Percentiles rank a stretch among this genome's conserved stretches.
Evolutionary conservation across 805 yeast species (phyloP).

Genomic region (Kuraishia cidri): DNA sequence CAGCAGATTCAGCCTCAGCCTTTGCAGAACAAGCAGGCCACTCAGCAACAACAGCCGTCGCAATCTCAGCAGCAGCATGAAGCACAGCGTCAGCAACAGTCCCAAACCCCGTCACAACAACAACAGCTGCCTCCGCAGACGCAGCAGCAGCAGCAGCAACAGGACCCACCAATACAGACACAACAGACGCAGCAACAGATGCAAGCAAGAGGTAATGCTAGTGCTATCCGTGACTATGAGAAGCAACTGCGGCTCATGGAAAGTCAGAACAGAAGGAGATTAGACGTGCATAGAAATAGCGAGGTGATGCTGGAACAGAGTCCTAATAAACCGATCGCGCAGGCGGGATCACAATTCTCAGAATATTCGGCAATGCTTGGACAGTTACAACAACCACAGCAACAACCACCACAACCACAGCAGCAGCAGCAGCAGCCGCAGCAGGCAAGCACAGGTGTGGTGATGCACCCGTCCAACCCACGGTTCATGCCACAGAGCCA

Average conservation of each 20-base stretch:
- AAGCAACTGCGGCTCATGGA: conserved; percentile 70
- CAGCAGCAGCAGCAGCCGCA: conserved; percentile 4
- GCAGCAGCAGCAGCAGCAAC: conserved; percentile 10
- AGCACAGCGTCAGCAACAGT: conserved; percentile 8
- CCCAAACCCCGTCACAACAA: conserved; percentile 9
- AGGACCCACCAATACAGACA: conserved; percentile 1
- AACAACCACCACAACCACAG: conserved; percentile 4
- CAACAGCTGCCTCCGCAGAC: conserved; percentile 7
- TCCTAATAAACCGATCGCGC: neutral
- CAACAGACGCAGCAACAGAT: conserved; percentile 8
- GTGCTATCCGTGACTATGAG: conserved; percentile 76
- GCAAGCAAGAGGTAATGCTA: conserved; percentile 15
- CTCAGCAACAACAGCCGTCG: conserved; percentile 12
- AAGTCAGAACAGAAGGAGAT: conserved; percentile 62
- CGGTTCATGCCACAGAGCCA: neutral
- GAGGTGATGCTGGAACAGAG: conserved; percentile 9
- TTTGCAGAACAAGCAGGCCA: neutral
- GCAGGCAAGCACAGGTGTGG: no score
- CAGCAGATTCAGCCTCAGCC: conserved; percentile 1
- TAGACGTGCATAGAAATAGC: conserved; percentile 40
- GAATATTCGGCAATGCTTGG: conserved; percentile 13
- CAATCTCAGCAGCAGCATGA: conserved; percentile 8
- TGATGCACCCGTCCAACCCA: neutral
- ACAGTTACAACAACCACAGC: conserved; percentile 12
- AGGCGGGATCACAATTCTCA: conserved; percentile 8